These are phyloP conservation scores for Dendrocalamus sinicus DNA, from an alignment of 176 grass and related monocot species.

Conservation along the genomic window DNA sequence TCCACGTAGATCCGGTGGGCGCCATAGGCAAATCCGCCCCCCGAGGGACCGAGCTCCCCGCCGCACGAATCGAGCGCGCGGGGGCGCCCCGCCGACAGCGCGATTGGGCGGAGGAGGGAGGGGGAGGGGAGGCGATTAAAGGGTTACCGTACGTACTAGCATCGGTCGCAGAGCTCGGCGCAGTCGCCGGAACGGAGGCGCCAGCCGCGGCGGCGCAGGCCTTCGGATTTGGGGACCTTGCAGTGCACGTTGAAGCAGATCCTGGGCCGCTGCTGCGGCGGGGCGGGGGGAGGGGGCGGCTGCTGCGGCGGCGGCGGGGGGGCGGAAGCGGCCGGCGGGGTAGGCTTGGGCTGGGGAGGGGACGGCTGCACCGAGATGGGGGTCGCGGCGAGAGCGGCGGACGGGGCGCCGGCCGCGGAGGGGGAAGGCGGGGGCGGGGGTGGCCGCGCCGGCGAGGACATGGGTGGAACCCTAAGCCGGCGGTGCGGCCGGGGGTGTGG, in stretches of 20 bases:
- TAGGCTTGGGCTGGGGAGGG: conserved; percentile 47
- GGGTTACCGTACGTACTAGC: conserved; percentile 71
- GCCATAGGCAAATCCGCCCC: conserved; percentile 55
- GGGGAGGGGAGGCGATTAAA: conserved; percentile 38
- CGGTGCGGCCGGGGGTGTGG: conserved; percentile 35
- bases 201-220: conserved; percentile 71
- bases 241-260: conserved; percentile 96
- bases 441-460: conserved; percentile 45
- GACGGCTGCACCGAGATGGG: conserved; percentile 51
- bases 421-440: background rate
- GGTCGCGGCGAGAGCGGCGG: background rate
- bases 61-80: conserved; percentile 43
- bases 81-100: background rate
- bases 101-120: conserved; percentile 14
- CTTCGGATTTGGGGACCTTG: conserved; percentile 83
- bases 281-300: background rate
- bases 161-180: conserved; percentile 94
- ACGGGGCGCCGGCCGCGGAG: conserved; percentile 11
- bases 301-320: background rate
- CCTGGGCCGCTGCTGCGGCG: conserved; percentile 50
- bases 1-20: conserved; percentile 72
- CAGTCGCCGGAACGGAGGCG: conserved; percentile 67
- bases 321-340: conserved; percentile 38
- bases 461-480: conserved; percentile 53
- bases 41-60: background rate